These are phyloP conservation scores for Laetiporus sulphureus DNA, from an alignment of 1,284 basidiomycete species.

Conservation along the genomic window DNA sequence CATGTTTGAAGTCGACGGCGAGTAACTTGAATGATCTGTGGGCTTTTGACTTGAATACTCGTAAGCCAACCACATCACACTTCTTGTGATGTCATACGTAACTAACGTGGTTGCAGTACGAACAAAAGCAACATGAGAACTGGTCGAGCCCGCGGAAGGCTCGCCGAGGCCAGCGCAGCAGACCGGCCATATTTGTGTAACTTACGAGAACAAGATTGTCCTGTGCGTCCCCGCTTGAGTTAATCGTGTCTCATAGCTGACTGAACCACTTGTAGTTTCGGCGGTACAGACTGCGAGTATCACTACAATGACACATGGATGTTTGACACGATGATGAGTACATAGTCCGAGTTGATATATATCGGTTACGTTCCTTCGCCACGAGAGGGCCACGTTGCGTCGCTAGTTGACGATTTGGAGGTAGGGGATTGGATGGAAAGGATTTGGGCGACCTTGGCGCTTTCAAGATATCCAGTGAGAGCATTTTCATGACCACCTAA, in stretches of 20 bases:
- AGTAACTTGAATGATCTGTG: slow-evolving; percentile 96
- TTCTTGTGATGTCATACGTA: not conserved
- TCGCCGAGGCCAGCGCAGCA: slow-evolving; percentile 75
- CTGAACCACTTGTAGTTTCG: slow-evolving; percentile 80
- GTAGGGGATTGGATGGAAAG: slow-evolving; percentile 94
- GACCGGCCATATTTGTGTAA: slow-evolving; percentile 91
- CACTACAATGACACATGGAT: slow-evolving; percentile 99
- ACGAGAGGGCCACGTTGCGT: slow-evolving; percentile 94
- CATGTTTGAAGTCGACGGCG: slow-evolving; percentile 94
- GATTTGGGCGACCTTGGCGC: slow-evolving; percentile 93
- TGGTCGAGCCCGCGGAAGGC: slow-evolving; percentile 54
- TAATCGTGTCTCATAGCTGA: slow-evolving; percentile 5
- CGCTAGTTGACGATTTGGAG: slow-evolving; percentile 98
- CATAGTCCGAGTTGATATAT: slow-evolving; percentile 92
- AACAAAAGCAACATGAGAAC: slow-evolving; percentile 73
- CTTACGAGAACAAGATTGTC: slow-evolving; percentile 81
- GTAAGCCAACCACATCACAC: slow-evolving; percentile 41
- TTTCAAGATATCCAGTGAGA: slow-evolving; percentile 92
- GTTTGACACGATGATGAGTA: slow-evolving; percentile 79
- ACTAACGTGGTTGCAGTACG: slow-evolving; percentile 42
- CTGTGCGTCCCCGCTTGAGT: slow-evolving; percentile 50
- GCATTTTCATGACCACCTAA: not conserved
- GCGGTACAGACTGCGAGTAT: slow-evolving; percentile 96
- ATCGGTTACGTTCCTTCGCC: slow-evolving; percentile 98
- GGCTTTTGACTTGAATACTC: slow-evolving; percentile 92